Evolutionary conservation across 371 early-diverging fungal species (phyloP).

Genomic region (Lichtheimia ornata): DNA sequence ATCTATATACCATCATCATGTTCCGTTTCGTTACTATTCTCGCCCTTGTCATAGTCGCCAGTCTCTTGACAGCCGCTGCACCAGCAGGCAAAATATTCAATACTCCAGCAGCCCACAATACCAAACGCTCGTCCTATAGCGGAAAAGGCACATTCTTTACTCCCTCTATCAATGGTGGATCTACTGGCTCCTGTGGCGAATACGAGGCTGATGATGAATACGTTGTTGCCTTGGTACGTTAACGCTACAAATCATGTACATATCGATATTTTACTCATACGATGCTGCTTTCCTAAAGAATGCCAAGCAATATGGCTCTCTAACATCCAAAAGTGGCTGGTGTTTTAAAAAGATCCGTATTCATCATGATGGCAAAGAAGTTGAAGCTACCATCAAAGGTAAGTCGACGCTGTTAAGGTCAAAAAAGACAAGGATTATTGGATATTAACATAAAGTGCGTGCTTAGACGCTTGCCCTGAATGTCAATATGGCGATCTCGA

Average conservation of each 20-base stretch:
- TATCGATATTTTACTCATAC: background rate
- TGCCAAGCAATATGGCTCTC: conserved; percentile 22
- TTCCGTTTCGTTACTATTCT: background rate
- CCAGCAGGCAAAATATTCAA: background rate
- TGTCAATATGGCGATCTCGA: conserved; percentile 28
- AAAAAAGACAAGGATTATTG: too few species aligned
- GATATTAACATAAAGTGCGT: too few species aligned
- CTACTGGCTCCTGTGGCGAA: conserved; percentile 28
- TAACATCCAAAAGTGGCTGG: conserved; percentile 24
- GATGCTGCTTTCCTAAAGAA: conserved; percentile 11
- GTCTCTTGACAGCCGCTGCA: background rate
- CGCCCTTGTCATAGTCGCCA: background rate
- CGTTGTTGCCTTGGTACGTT: conserved; percentile 31
- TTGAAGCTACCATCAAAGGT: conserved; percentile 27
- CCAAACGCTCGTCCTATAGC: conserved; percentile 1
- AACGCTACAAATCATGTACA: background rate
- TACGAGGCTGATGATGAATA: conserved; percentile 22
- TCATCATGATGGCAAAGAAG: conserved; percentile 18
- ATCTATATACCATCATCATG: background rate
- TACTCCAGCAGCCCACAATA: background rate
- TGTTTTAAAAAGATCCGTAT: conserved; percentile 30
- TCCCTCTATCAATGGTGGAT: conserved; percentile 30
- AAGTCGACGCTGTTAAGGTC: too few species aligned
- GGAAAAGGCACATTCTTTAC: conserved; percentile 29
- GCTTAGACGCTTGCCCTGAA: conserved; percentile 27